Evolutionary conservation across 805 yeast species (phyloP).

Genomic region (Ogataea trehaloabstinens): DNA sequence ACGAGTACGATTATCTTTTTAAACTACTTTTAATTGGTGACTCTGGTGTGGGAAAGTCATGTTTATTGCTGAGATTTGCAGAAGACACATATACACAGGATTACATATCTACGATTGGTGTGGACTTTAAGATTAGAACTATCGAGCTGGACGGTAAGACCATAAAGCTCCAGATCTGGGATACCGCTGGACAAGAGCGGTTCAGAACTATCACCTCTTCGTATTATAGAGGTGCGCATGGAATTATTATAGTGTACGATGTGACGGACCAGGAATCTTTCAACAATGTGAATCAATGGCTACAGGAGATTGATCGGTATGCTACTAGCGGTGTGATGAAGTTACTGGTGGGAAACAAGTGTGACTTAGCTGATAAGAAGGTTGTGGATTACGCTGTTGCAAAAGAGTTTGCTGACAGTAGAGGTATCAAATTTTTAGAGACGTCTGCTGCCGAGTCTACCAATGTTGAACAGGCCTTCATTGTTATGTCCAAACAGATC

Average conservation of each 20-base stretch:
- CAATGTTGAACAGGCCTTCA: slow-evolving; percentile 97
- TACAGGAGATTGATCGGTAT: slow-evolving; percentile 96
- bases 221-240: slow-evolving; percentile 98
- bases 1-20: slow-evolving; percentile 97
- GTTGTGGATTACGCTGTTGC: slow-evolving; percentile 95
- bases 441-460: slow-evolving; percentile 94
- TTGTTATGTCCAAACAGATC: slow-evolving; percentile 98
- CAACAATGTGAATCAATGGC: slow-evolving; percentile 96
- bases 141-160: slow-evolving; percentile 95
- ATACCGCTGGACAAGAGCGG: slow-evolving; percentile 98
- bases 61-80: slow-evolving; percentile 90
- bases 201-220: slow-evolving; percentile 97
- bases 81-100: slow-evolving; percentile 97
- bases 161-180: slow-evolving; percentile 98
- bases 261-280: slow-evolving; percentile 97
- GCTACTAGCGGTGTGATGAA: slow-evolving; percentile 98
- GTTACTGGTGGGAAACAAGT: slow-evolving; percentile 93
- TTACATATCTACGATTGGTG: slow-evolving; percentile 96
- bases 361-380: slow-evolving; percentile 89
- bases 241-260: slow-evolving; percentile 95
- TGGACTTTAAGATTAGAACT: slow-evolving; percentile 87
- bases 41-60: slow-evolving; percentile 98
- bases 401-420: slow-evolving; percentile 94
- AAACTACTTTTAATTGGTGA: slow-evolving; percentile 94
- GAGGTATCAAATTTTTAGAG: slow-evolving; percentile 92